Conservation (phyloP, 108 stramenopile genomes). For the Cyclotella distinguenda region DNA sequence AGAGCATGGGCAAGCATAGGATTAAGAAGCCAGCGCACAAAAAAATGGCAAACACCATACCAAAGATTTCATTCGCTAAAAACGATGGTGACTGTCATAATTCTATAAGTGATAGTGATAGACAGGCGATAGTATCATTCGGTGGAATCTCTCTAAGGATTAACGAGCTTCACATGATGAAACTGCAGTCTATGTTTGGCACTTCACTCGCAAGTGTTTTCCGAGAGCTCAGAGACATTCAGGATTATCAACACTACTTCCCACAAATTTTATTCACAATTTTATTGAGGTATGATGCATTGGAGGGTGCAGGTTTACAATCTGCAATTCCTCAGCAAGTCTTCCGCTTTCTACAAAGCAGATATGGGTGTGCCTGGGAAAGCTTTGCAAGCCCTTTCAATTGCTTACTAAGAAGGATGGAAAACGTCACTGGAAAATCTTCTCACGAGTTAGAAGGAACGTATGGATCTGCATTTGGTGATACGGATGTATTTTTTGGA, state of each 20-base stretch:
- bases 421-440: neutral
- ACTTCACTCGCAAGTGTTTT: slow-evolving; percentile 11
- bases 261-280: slow-evolving; percentile 58
- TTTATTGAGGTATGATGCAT: slow-evolving; percentile 69
- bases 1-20: neutral
- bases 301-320: slow-evolving; percentile 88
- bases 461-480: slow-evolving; percentile 71
- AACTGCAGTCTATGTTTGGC: slow-evolving; percentile 59
- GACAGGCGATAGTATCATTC: slow-evolving; percentile 44
- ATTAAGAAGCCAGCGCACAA: slow-evolving; percentile 22
- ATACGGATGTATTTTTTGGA: slow-evolving; percentile 80
- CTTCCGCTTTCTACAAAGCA: slow-evolving; percentile 68
- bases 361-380: slow-evolving; percentile 74
- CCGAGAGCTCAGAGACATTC: neutral
- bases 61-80: slow-evolving; percentile 46
- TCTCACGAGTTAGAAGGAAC: slow-evolving; percentile 26
- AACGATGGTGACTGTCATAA: slow-evolving; percentile 4
- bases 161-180: slow-evolving; percentile 60
- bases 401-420: slow-evolving; percentile 61
- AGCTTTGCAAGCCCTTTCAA: slow-evolving; percentile 93
- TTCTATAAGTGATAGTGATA: neutral
- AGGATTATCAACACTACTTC: slow-evolving; percentile 29
- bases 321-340: slow-evolving; percentile 68
- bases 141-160: slow-evolving; percentile 64
- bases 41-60: slow-evolving; percentile 11